These are phyloP conservation scores for Apophysomyces variabilis DNA, from an alignment of 371 early-diverging fungal species.

Conservation along the genomic window DNA sequence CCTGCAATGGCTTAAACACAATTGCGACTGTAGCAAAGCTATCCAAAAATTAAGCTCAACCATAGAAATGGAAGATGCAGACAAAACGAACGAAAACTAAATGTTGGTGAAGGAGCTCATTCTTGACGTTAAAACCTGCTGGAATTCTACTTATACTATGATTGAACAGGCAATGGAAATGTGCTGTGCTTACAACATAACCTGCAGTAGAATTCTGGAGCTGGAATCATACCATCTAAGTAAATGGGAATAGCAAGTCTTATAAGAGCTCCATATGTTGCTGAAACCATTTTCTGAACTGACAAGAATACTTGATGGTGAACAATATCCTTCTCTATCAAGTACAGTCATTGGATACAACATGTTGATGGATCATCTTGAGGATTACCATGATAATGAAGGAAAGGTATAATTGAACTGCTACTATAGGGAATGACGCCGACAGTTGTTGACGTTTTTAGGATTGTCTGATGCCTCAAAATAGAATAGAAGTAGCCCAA, in stretches of 20 bases:
- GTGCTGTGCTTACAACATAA: slow-evolving; percentile 13
- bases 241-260: neutral
- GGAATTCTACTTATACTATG: slow-evolving; percentile 28
- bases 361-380: slow-evolving; percentile 14
- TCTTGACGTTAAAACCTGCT: slow-evolving; percentile 22
- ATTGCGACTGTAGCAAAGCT: neutral
- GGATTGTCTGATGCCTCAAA: neutral
- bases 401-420: neutral
- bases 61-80: neutral
- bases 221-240: neutral
- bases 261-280: neutral
- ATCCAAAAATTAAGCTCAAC: neutral
- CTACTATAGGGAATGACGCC: neutral
- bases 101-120: slow-evolving; percentile 12
- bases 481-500: slow-evolving; percentile 8
- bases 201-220: neutral
- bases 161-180: slow-evolving; percentile 20
- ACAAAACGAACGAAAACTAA: neutral
- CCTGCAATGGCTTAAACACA: slow-evolving; percentile 11
- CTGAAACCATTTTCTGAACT: neutral
- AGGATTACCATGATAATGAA: neutral
- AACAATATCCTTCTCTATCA: slow-evolving; percentile 7
- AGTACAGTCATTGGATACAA: slow-evolving; percentile 24
- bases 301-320: neutral
- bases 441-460: neutral